A percentile compares a stretch with the other conserved stretches of the same genome.
These are phyloP conservation scores for Podaxis rugospora DNA, from an alignment of 768 basidiomycete genomes.

Conservation along the genomic window DNA sequence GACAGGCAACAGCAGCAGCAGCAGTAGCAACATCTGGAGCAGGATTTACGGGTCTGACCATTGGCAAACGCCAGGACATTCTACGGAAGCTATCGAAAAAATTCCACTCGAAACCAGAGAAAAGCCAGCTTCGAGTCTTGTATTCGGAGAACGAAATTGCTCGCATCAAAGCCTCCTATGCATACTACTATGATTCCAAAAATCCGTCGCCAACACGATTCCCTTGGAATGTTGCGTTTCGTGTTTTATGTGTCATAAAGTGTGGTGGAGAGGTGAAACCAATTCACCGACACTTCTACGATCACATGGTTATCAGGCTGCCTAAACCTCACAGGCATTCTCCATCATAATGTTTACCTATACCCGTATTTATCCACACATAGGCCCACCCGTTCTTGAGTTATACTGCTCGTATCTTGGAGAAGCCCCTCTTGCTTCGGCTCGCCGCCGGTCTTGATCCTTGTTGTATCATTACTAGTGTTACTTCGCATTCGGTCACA, in stretches of 20 bases:
- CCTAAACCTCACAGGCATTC: constrained; percentile 6
- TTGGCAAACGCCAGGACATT: constrained; percentile 48
- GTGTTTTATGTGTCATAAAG: constrained; percentile 51
- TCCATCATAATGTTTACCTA: neutral
- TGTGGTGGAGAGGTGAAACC: constrained; percentile 36
- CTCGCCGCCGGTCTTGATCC: neutral
- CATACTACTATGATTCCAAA: constrained; percentile 38
- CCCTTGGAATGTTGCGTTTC: constrained; percentile 48
- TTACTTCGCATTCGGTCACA: too few relatives aligned
- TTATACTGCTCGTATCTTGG: neutral
- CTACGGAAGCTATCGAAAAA: constrained; percentile 41
- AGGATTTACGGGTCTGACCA: constrained; percentile 32
- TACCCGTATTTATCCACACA: neutral
- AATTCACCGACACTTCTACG: constrained; percentile 41
- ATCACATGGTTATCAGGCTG: constrained; percentile 31
- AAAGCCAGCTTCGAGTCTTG: constrained; percentile 22
- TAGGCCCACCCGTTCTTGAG: neutral
- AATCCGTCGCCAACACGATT: constrained; percentile 24
- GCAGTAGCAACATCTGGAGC: neutral
- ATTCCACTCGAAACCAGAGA: constrained; percentile 30
- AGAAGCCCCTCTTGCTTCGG: neutral
- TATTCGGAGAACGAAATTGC: constrained; percentile 25
- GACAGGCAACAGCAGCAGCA: neutral
- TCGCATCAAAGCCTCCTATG: constrained; percentile 50
- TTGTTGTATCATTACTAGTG: too few relatives aligned